phyloP scores from a whole-genome alignment of 805 yeast genomes.

The Wickerhamomyces hampshirensis region DNA sequence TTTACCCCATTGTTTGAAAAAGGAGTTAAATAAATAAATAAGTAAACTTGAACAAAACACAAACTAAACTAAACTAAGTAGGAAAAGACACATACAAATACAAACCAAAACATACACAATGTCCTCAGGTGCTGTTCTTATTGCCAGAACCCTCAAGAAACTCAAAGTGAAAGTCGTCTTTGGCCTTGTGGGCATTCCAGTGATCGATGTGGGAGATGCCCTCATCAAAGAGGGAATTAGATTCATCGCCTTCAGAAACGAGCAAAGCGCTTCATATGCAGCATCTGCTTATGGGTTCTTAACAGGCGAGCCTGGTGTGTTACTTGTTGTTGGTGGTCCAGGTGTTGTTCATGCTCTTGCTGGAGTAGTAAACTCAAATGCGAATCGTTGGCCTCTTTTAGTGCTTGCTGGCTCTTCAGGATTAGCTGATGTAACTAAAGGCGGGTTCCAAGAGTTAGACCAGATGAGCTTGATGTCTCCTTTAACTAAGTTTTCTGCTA shows the following conservation, averaged over 20 bases:
- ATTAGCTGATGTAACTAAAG: slow-evolving; percentile 43
- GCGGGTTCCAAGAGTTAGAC: slow-evolving; percentile 71
- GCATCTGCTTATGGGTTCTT: slow-evolving; percentile 68
- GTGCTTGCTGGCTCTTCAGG: slow-evolving; percentile 62
- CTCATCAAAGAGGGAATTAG: slow-evolving; percentile 47
- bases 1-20: background rate
- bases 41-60: background rate
- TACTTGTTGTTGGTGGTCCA: slow-evolving; percentile 73
- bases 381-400: slow-evolving; percentile 62
- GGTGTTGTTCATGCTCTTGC: slow-evolving; percentile 66
- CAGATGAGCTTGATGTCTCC: slow-evolving; percentile 47
- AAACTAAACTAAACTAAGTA: background rate
- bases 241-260: slow-evolving; percentile 62
- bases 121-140: slow-evolving; percentile 37
- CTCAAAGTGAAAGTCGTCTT: slow-evolving; percentile 55
- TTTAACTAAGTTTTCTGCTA: slow-evolving; percentile 48
- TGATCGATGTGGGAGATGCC: slow-evolving; percentile 65
- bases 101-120: background rate
- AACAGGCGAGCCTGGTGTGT: slow-evolving; percentile 60
- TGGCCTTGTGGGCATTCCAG: slow-evolving; percentile 75
- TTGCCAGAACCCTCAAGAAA: slow-evolving; percentile 42
- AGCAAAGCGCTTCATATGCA: slow-evolving; percentile 72
- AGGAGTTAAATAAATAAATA: too few species aligned
- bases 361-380: slow-evolving; percentile 57
- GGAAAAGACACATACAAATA: background rate